Evolutionary conservation across 2,329 filamentous ascomycete species (phyloP), one percentile per base, ranked within the genome.

Genomic region (Ophiostoma perfectum): DNA sequence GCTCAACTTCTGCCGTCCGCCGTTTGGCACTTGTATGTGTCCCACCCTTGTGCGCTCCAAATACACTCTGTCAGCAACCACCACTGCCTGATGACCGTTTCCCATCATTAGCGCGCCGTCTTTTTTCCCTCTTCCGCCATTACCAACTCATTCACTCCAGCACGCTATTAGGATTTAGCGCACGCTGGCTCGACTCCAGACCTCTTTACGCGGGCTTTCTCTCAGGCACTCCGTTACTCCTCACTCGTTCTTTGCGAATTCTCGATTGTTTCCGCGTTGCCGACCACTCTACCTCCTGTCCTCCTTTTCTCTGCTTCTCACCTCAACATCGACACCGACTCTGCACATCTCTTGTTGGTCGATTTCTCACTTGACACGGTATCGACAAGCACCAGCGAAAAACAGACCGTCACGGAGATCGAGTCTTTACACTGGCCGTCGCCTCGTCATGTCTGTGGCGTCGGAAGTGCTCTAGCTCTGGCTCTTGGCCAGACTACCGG

Each of bases 381-480:
- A 11, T 18, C 60, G 12, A 44, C 38, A 16, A 2, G 5, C 12
- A 44, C 27, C 27, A 27, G 27, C 27, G 27, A 27, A 27, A 16
- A 42, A 7, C 60, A 63, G 60, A 63, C 42, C 39, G 60, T n/a
- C 60, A 63, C 27, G 38, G 16, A 63, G 60, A 18, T 63, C 39
- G 38, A 63, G 38, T 63, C 60, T 63, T 11, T 62, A 14, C 47
- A n/a, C 41, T 42, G 49, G 66, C 55, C 41, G 58, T 55, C 16
- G 45, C 63, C 60, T 74, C 75, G 77, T 77, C 75, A 79, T 79
- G 78, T 77, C 76, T 78, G 74, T 73, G 75, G 73, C 74, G 73
- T 73, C 75, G 74, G 75, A 73, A 68, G 73, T 73, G 73, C 77
- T 75, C 71, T 79, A 77, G 78, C 75, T 78, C 76, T 79, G 78